Conservation (phyloP, 2,329 filamentous ascomycete genomes). For the Parafenestella ontariensis region DNA sequence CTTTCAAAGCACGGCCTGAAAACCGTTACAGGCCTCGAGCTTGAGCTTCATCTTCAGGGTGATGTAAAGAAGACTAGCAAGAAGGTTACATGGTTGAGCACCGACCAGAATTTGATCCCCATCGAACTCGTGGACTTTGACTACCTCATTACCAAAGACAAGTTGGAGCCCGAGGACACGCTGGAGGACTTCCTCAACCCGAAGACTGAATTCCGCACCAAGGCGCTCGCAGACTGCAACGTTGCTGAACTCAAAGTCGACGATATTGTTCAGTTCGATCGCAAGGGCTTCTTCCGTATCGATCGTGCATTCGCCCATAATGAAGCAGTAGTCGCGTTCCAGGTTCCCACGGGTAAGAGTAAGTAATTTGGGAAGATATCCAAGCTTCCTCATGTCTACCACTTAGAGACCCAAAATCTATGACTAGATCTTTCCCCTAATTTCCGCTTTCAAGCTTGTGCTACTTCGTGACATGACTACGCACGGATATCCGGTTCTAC, state of each 20-base stretch:
- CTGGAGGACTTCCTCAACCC: slow-evolving; percentile 84
- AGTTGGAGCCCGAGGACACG: slow-evolving; percentile 82
- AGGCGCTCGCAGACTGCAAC: slow-evolving; percentile 81
- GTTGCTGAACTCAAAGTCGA: slow-evolving; percentile 79
- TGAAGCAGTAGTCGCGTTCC: slow-evolving; percentile 69
- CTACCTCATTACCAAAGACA: slow-evolving; percentile 94
- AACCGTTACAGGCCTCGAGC: slow-evolving; percentile 71
- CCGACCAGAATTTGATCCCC: slow-evolving; percentile 76
- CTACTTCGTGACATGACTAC: no score
- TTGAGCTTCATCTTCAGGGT: slow-evolving; percentile 89
- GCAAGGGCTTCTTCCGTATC: slow-evolving; percentile 89
- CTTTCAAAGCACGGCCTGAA: slow-evolving; percentile 55
- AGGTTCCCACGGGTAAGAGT: slow-evolving; percentile 71
- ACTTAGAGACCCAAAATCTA: no score
- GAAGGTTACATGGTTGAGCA: slow-evolving; percentile 93
- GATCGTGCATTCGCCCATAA: slow-evolving; percentile 69
- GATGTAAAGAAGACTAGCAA: slow-evolving; percentile 96
- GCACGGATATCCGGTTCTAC: no score
- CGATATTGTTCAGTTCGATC: slow-evolving; percentile 94
- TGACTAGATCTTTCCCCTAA: no score
- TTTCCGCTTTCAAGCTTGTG: no score
- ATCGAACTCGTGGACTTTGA: slow-evolving; percentile 94
- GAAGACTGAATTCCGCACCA: slow-evolving; percentile 75
- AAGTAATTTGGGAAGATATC: no score
- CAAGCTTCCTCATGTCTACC: no score